phyloP scores from a whole-genome alignment of 2,329 filamentous ascomycete species.

The Dothideomycetes sp. region DNA sequence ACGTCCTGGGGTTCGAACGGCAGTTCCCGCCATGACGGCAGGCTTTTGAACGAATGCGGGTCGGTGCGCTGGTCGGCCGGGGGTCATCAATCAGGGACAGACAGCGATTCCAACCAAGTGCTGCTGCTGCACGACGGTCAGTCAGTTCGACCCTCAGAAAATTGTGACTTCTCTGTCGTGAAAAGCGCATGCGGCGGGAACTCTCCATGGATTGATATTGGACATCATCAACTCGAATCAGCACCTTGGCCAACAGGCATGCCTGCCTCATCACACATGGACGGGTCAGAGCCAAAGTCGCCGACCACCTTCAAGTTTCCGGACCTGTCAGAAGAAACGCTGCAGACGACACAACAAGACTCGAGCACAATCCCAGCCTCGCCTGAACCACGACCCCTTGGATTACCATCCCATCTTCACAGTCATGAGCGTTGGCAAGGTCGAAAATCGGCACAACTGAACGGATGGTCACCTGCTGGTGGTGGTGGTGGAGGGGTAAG shows the following conservation, averaged over 20 bases:
- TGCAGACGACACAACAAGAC: slow-evolving; percentile 27
- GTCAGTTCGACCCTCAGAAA: no score
- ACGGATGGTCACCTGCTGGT: slow-evolving; percentile 9
- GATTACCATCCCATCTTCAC: slow-evolving; percentile 26
- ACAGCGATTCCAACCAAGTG: no score
- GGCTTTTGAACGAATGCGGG: no score
- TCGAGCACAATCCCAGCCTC: slow-evolving; percentile 22
- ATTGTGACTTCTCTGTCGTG: no score
- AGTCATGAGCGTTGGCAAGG: slow-evolving; percentile 52
- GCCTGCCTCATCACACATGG: slow-evolving; percentile 11
- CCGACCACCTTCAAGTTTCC: slow-evolving; percentile 36
- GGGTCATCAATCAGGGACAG: no score
- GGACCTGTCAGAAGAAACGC: slow-evolving; percentile 34
- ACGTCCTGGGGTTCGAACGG: no score
- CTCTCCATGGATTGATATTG: slow-evolving; percentile 8
- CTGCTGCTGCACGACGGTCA: no score
- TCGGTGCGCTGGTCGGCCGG: no score
- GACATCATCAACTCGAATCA: neutral
- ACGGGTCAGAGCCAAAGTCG: slow-evolving; percentile 15
- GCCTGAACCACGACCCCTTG: slow-evolving; percentile 24
- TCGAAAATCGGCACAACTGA: slow-evolving; percentile 31
- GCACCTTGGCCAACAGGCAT: neutral
- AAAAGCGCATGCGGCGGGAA: neutral
- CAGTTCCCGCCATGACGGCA: no score
- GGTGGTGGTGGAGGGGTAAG: slow-evolving; percentile 29